phyloP scores from a whole-genome alignment of 495 filamentous ascomycete species.

The Penicillium macrosclerotiorum region DNA sequence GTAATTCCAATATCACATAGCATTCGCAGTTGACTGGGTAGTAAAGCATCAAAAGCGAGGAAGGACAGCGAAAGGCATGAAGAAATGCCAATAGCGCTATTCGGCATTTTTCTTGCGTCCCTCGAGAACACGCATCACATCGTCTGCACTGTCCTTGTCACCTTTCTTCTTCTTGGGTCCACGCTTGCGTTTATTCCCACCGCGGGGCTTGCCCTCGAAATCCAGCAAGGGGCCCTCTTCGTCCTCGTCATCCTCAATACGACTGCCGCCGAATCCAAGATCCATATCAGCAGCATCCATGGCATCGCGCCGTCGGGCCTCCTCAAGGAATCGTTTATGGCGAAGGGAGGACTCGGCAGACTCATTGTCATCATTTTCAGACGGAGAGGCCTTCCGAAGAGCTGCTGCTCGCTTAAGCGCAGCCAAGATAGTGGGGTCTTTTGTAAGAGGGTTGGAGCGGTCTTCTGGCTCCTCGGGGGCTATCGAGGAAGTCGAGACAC shows the following conservation, averaged over 20 bases:
- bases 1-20: too few relatives aligned
- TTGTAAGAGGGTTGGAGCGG: conserved; percentile 55
- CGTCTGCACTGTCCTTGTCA: conserved; percentile 73
- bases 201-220: conserved; percentile 51
- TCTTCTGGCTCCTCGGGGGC: conserved; percentile 43
- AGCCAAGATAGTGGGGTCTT: conserved; percentile 76
- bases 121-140: conserved; percentile 80
- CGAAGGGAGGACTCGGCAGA: conserved; percentile 56
- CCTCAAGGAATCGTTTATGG: conserved; percentile 70
- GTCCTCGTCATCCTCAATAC: conserved; percentile 79
- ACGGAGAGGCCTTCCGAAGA: conserved; percentile 52
- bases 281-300: conserved; percentile 92
- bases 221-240: conserved; percentile 68
- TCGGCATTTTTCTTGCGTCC: conserved; percentile 50
- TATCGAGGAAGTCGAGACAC: conserved; percentile 23
- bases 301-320: conserved; percentile 53
- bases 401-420: conserved; percentile 82
- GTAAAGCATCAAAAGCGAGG: too few relatives aligned
- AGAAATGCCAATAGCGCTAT: conserved; percentile 3
- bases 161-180: conserved; percentile 85
- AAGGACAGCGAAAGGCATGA: too few relatives aligned
- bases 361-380: conserved; percentile 41
- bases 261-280: conserved; percentile 84
- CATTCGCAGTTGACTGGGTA: too few relatives aligned
- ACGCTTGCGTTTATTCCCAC: conserved; percentile 68